Percentiles rank a stretch among this genome's conserved stretches.
Evolutionary conservation across 1,284 basidiomycete species (phyloP).

Genomic region (Erythrobasidium hasegawianum): DNA sequence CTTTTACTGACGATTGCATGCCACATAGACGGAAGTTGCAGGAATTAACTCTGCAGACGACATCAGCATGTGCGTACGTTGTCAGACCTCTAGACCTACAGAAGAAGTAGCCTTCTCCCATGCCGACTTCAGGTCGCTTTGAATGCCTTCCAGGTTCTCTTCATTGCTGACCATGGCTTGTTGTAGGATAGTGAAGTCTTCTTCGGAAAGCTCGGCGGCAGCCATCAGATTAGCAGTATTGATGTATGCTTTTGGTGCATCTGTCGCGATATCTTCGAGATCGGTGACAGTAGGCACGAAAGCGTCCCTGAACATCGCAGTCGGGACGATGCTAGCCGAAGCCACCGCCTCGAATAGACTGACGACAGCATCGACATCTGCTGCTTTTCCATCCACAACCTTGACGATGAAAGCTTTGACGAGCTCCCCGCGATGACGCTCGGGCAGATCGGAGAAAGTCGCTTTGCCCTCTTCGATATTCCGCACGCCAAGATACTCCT

Average conservation of each 20-base stretch:
- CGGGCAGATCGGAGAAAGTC: constrained; percentile 69
- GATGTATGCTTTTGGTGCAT: constrained; percentile 31
- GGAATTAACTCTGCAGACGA: constrained; percentile 6
- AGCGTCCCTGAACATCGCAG: constrained; percentile 21
- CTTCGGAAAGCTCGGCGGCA: constrained; percentile 29
- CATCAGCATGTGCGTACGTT: background rate
- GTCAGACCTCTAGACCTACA: background rate
- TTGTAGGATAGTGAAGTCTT: constrained; percentile 39
- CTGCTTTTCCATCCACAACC: constrained; percentile 75
- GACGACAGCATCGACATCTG: constrained; percentile 60
- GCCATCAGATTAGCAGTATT: constrained; percentile 23
- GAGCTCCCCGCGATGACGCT: constrained; percentile 61
- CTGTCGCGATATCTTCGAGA: constrained; percentile 25
- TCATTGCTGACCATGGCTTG: constrained; percentile 43
- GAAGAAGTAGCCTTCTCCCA: constrained; percentile 36
- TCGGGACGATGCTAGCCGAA: constrained; percentile 5
- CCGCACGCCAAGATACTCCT: constrained; percentile 52
- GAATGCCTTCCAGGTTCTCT: constrained; percentile 42
- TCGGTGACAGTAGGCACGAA: constrained; percentile 24
- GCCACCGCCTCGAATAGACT: constrained; percentile 28
- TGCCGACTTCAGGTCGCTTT: constrained; percentile 37
- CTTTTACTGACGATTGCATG: constrained; percentile 14
- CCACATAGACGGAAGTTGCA: constrained; percentile 11
- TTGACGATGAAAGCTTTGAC: constrained; percentile 68
- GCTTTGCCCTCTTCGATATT: constrained; percentile 80